Base-by-base conservation (phyloP, 768 basidiomycete species). In the Naganishia vaughanmartiniae region DNA sequence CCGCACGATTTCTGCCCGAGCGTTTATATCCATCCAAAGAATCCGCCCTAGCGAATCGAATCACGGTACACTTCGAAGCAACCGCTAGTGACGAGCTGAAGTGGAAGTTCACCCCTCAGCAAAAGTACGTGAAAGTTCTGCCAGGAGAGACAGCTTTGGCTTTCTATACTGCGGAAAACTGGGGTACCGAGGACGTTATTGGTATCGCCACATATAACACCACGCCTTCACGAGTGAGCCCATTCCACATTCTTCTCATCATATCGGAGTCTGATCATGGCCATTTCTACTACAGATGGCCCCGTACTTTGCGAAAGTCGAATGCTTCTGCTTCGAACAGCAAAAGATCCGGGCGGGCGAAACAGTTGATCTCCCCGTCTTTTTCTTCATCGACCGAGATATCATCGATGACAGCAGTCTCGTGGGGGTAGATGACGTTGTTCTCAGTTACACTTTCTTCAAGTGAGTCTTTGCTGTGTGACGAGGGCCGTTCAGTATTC, bases 301-400 rank as follows among this genome's bases (percentile, higher is more conserved):
- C 11, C 93, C 95, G 0, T 98, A 98, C 81, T 99, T 99, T 78
- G 93, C 94, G 63, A 99, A 99, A 83, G 93, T 99, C 15, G 96
- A 99, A 81, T 99, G 96, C 75, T 99, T 99, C 84, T 99, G 96
- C 82, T 99, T 99, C 75, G 96, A 99, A 80, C 96, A 99, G 79
- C 96, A 99, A 82, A 90, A 89, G 75, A 87, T 99, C 12, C 84
- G 96, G 30, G 93, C 94, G 0, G 89, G 90, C 33, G 96, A 99
- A 83, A 93, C 97, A 82, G 90, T 99, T 39, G 96, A 99, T 81
- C 92, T 99, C 87, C 96, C 96, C 2, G 85, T 99, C 24, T 86
- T 99, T 68, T 99, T 99, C 84, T 99, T 99, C 84, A 95, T 99
- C 75, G 96, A 99, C 84, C 91, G 92, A 74, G 96, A 98, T 79